Percentiles rank a stretch among this genome's conserved stretches.
phyloP scores from a whole-genome alignment of 306 rosid genomes.

The Begonia peltatifolia region DNA sequence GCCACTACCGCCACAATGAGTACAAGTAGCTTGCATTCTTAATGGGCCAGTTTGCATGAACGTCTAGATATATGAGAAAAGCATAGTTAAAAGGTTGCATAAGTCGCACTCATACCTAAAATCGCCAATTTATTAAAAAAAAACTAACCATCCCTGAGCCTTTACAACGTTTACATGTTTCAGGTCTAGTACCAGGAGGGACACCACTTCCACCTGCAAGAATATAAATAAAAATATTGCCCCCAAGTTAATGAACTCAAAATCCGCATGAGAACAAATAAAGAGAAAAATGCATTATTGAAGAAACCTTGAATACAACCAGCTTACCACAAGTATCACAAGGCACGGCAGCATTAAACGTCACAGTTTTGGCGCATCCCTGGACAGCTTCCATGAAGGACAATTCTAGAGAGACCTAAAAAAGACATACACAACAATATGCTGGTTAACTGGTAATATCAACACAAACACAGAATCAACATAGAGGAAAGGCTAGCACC shows the following conservation, averaged over 20 bases:
- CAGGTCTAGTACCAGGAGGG: conserved; percentile 90
- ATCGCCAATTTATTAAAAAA: background rate
- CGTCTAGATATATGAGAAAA: conserved; percentile 31
- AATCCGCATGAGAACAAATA: background rate
- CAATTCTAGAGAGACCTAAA: conserved; percentile 56
- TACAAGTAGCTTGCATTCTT: conserved; percentile 61
- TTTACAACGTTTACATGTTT: conserved; percentile 74
- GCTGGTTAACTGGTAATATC: no score
- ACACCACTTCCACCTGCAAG: conserved; percentile 77
- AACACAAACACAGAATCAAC: no score
- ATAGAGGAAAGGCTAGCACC: conserved; percentile 22
- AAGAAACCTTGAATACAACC: conserved; percentile 6
- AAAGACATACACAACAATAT: background rate
- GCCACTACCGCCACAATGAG: conserved; percentile 56
- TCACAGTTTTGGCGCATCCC: conserved; percentile 61
- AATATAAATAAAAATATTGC: no score
- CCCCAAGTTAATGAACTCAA: conserved; percentile 1
- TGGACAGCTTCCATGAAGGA: conserved; percentile 96
- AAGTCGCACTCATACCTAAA: background rate
- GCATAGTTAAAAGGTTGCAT: conserved; percentile 11
- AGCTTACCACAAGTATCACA: conserved; percentile 79
- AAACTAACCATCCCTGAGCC: conserved; percentile 82
- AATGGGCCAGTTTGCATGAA: conserved; percentile 65
- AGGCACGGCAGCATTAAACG: conserved; percentile 52
- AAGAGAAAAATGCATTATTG: background rate